Base-by-base conservation (phyloP, 2,329 filamentous ascomycete genomes). In the Colletotrichum sp. region DNA sequence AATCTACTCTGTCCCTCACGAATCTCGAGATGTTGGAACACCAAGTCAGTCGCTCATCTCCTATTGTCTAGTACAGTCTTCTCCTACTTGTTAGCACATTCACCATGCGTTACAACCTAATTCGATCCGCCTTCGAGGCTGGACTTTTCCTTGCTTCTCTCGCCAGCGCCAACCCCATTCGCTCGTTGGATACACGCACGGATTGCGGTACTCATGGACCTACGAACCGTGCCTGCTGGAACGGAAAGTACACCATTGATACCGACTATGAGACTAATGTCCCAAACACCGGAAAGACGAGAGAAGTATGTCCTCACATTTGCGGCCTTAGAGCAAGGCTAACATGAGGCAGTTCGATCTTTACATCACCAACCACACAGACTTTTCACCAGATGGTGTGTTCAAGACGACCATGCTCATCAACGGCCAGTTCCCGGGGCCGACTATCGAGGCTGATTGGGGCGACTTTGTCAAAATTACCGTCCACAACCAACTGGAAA, bases 401-500 rank as follows among this genome's bases (percentile, higher is more conserved):
- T 63, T 52, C 61, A 81, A 79, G 77, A 70, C 75, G 30, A 78
- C 76, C 10, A 87, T 92, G 80, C 82, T 90, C 48, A 81, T 90
- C 79, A 89, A 89, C 78, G 86, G 85, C 32, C 76, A 78, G 58
- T 79, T 77, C 77, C 89, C 90, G 26, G 91, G 90, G 2, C 91
- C 91, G 3, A 84, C 85, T 7, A 89, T 93, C 59, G 85, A 75
- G 55, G 81, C 79, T 68, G 83, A 87, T 76, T 87, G 86, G 86
- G 86, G 86, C 26, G 86, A 88, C 76, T 79, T 75, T 58, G 81
- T 86, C 52, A 83, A 92, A 62, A 88, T 93, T 65, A 90, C 90
- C 48, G 87, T 93, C 75, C 86, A 90, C 83, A 94, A 94, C 80
- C 85, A 89, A 12, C 87, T 93, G 5, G 87, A 86, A 7, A 78